Percentiles rank a stretch among this genome's conserved stretches.
phyloP scores from a whole-genome alignment of 1,284 basidiomycete species.

The Cryptococcus sp. region DNA sequence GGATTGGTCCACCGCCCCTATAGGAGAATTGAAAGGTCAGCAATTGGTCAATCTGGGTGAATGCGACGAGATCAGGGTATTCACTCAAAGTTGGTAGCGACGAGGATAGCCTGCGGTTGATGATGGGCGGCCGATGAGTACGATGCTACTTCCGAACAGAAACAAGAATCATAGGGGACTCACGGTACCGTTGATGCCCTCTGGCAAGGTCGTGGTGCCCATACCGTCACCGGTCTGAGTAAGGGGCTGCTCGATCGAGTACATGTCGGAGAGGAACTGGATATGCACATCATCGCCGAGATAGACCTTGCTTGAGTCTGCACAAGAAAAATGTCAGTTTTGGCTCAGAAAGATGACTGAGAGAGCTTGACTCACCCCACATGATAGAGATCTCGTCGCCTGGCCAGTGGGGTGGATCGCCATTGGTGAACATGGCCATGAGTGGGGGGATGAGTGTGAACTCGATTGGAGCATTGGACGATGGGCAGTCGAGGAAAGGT shows the following conservation, averaged over 20 bases:
- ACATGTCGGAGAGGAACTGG: conserved; percentile 19
- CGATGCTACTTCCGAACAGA: neutral
- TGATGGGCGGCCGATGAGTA: no score
- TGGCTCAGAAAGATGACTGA: neutral
- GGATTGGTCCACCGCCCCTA: neutral
- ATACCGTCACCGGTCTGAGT: conserved; percentile 16
- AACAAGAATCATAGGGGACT: neutral
- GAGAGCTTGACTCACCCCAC: conserved; percentile 14
- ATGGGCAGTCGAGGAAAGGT: conserved; percentile 21
- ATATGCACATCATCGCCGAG: conserved; percentile 21
- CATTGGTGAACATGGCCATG: conserved; percentile 19
- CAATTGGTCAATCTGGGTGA: no score
- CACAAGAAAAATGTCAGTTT: neutral
- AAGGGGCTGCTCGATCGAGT: conserved; percentile 17
- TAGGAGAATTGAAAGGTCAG: neutral
- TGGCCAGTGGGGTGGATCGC: conserved; percentile 12
- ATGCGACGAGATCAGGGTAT: neutral
- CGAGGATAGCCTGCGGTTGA: conserved; percentile 8
- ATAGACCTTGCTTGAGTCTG: conserved; percentile 15
- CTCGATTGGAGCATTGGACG: conserved; percentile 23
- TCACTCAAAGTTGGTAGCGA: conserved; percentile 21
- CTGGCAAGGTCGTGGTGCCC: conserved; percentile 19
- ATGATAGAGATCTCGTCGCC: conserved; percentile 19
- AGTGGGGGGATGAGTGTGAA: conserved; percentile 22
- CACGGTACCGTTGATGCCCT: conserved; percentile 20